These are phyloP conservation scores for Fusarium sp. DNA, from an alignment of 2,329 filamentous ascomycete genomes.

Conservation along the genomic window DNA sequence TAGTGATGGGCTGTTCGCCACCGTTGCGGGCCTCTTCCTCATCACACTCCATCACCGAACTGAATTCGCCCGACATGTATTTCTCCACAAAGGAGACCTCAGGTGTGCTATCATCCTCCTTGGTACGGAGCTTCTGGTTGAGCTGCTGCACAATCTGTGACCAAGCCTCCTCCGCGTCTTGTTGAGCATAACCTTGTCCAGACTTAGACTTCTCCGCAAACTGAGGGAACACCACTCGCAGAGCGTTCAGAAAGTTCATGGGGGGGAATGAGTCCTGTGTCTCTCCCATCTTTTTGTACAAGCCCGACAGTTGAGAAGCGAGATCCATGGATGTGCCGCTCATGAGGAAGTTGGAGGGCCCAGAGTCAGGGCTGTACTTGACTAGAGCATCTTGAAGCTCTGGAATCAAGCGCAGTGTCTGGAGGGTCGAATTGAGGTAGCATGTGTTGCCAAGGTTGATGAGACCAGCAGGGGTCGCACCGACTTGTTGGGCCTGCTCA, in stretches of 20 bases:
- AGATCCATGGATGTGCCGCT: conserved; percentile 69
- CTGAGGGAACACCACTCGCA: conserved; percentile 87
- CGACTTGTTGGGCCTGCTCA: conserved; percentile 85
- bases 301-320: conserved; percentile 81
- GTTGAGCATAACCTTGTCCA: conserved; percentile 91
- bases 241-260: conserved; percentile 83
- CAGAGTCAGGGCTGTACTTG: conserved; percentile 64
- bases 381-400: conserved; percentile 87
- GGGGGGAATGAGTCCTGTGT: conserved; percentile 92
- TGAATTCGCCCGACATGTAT: conserved; percentile 88
- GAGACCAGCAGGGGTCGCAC: conserved; percentile 89
- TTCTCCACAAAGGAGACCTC: conserved; percentile 86
- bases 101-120: conserved; percentile 63
- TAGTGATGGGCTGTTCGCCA: conserved; percentile 78
- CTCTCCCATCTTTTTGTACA: conserved; percentile 91
- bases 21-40: conserved; percentile 82
- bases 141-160: conserved; percentile 92
- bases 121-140: conserved; percentile 81
- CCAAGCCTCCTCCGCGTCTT: conserved; percentile 99
- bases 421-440: conserved; percentile 98
- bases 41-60: conserved; percentile 85
- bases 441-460: conserved; percentile 97
- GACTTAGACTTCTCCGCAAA: conserved; percentile 91
- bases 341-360: conserved; percentile 65
- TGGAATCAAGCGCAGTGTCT: conserved; percentile 88